Base-by-base conservation (phyloP, 1,139 yeast species). In the Zygosaccharomyces pseudobailii region DNA sequence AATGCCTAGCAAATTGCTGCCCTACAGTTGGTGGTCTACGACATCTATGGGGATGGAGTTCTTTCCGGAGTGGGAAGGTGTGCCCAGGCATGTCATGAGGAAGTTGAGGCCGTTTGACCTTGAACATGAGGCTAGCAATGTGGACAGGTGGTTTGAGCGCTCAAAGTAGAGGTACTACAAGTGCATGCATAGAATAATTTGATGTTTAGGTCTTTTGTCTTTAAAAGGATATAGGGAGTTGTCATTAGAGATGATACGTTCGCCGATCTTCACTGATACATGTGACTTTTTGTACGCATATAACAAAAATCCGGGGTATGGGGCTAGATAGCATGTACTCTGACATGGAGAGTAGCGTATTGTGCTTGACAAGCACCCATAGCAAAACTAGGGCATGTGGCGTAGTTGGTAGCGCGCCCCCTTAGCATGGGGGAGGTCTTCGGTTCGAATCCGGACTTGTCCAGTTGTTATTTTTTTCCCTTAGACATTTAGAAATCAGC, bases 31-130 rank as follows among this genome's bases (percentile, higher is more conserved):
- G 48, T 62, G 66, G 66, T 53, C 58, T 10, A 50, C 57, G 21
- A 57, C 62, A 25, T 50, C 56, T 22, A 52, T 63, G 56, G 66
- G 63, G 17, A 59, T 63, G 65, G 63, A 63, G 47, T 53, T 54
- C 40, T 59, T 58, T 39, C 62, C 63, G 6, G 67, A 63, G 50
- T 63, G 67, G 67, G 42, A 48, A 6, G 52, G 48, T n/a, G 53
- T 63, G 4, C 67, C 66, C 5, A 47, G 52, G 13, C 51, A 51
- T 13, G 53, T 59, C 19, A 50, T 55, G n/a, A 50, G 55, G 36
- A 45, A 50, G 32, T 46, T 62, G 40, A 59, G 55, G 48, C 67
- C 67, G 20, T 63, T 53, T 47, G 61, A 61, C 41, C 35, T 46
- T 38, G 38, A 43, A 32, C 35, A 27, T 19, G 31, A 35, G 30